phyloP scores from a whole-genome alignment of 495 filamentous ascomycete species.

The Penicillium ucsense region DNA sequence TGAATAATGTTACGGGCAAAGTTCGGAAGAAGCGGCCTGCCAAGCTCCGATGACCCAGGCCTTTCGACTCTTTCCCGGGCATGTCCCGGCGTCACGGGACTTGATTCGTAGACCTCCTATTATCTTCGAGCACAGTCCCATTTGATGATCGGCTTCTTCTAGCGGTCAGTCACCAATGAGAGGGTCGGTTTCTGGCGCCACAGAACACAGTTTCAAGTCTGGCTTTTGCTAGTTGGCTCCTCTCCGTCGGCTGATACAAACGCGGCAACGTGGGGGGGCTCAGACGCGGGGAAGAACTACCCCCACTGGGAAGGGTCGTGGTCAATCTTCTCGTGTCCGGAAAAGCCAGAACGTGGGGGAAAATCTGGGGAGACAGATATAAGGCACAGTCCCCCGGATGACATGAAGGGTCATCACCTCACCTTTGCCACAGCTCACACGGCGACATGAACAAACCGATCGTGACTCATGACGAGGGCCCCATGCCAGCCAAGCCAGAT shows the following conservation, averaged over 20 bases:
- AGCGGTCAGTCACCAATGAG: neutral
- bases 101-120: no score
- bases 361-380: no score
- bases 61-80: no score
- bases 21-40: no score
- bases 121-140: no score
- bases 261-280: constrained; percentile 6
- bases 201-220: neutral
- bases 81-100: no score
- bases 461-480: constrained; percentile 10
- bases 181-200: neutral
- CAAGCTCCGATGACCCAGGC: no score
- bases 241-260: neutral
- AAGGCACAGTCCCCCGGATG: no score
- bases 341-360: constrained; percentile 2
- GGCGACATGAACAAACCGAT: constrained; percentile 12
- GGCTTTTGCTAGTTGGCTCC: neutral
- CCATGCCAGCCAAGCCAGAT: neutral
- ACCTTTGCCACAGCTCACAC: neutral
- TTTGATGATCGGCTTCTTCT: no score
- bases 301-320: neutral
- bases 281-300: constrained; percentile 5
- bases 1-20: no score
- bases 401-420: no score
- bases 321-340: no score